phyloP scores from a whole-genome alignment of 2,329 filamentous ascomycete species.

The Diaporthe sp. region DNA sequence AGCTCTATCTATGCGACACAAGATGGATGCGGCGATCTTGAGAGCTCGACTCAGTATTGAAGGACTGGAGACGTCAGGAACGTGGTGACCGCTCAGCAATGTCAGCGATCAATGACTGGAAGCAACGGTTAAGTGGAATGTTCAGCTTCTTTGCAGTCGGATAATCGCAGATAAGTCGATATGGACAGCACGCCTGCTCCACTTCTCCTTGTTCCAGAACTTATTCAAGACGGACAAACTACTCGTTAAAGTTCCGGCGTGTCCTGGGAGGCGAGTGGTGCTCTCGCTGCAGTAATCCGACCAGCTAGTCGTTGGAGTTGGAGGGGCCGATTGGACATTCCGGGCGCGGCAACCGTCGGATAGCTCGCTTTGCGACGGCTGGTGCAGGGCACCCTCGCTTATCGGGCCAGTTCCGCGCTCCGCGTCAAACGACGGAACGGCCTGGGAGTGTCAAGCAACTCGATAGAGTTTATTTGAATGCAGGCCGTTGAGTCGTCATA shows the following conservation, averaged over 20 bases:
- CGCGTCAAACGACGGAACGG: slow-evolving; percentile 29
- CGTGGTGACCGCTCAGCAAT: neutral
- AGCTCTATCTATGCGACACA: slow-evolving; percentile 5
- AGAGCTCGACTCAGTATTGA: slow-evolving; percentile 13
- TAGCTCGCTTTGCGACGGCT: slow-evolving; percentile 37
- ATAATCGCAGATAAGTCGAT: slow-evolving; percentile 3
- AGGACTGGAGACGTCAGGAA: neutral
- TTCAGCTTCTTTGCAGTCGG: neutral
- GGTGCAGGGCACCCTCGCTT: slow-evolving; percentile 32
- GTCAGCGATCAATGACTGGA: slow-evolving; percentile 25
- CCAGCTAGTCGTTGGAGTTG: slow-evolving; percentile 1
- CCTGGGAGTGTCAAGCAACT: slow-evolving; percentile 35
- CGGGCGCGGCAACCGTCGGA: slow-evolving; percentile 40
- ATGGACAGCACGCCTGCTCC: slow-evolving; percentile 7
- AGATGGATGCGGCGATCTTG: neutral
- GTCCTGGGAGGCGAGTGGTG: neutral
- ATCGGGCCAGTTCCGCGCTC: slow-evolving; percentile 37
- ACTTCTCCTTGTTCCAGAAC: slow-evolving; percentile 11
- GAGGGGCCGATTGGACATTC: slow-evolving; percentile 4
- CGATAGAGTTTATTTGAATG: slow-evolving; percentile 30
- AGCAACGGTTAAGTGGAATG: slow-evolving; percentile 19
- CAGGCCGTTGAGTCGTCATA: slow-evolving; percentile 27
- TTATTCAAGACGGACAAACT: slow-evolving; percentile 12
- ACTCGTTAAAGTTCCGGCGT: slow-evolving; percentile 16
- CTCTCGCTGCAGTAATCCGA: slow-evolving; percentile 8